A percentile compares a stretch with the other conserved stretches of the same genome.
These are phyloP conservation scores for Fagopyrum tataricum DNA, from an alignment of 148 eudicot genomes.

Conservation along the genomic window DNA sequence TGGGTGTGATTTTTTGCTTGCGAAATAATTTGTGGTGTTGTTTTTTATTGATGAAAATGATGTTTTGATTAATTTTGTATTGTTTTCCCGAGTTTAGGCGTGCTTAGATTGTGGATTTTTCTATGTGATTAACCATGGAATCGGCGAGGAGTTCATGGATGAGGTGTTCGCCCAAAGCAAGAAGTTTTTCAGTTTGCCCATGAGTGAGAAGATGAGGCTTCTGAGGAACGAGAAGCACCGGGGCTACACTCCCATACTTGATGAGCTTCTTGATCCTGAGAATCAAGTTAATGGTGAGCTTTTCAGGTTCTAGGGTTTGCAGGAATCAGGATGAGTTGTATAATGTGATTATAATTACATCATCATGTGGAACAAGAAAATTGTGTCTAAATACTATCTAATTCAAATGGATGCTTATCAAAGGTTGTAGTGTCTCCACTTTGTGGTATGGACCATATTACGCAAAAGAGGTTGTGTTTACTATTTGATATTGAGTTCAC, in stretches of 20 bases:
- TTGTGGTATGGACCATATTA: not conserved
- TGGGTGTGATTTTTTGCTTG: not conserved
- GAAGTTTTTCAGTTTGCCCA: slow-evolving; percentile 64
- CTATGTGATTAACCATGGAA: slow-evolving; percentile 87
- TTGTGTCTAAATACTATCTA: not conserved
- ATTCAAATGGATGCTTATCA: not conserved
- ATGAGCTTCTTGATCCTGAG: slow-evolving; percentile 75
- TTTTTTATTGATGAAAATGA: not conserved
- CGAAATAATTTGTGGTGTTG: not conserved
- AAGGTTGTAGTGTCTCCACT: not conserved
- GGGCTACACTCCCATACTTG: slow-evolving; percentile 82
- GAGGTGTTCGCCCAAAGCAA: slow-evolving; percentile 78
- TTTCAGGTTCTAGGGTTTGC: not conserved
- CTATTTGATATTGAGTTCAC: not conserved
- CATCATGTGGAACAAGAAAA: not conserved
- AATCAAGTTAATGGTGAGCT: slow-evolving; percentile 65
- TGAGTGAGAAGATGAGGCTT: slow-evolving; percentile 76
- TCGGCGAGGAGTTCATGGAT: slow-evolving; percentile 75
- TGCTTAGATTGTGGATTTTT: slow-evolving; percentile 94
- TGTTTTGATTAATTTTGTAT: not conserved
- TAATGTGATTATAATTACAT: not conserved
- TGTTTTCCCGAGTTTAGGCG: slow-evolving; percentile 39
- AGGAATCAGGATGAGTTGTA: not conserved
- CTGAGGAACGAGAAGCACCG: slow-evolving; percentile 73
- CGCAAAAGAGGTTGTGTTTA: not conserved